These are phyloP conservation scores for Shiraia bambusicola DNA, from an alignment of 2,329 filamentous ascomycete genomes.

Conservation along the genomic window DNA sequence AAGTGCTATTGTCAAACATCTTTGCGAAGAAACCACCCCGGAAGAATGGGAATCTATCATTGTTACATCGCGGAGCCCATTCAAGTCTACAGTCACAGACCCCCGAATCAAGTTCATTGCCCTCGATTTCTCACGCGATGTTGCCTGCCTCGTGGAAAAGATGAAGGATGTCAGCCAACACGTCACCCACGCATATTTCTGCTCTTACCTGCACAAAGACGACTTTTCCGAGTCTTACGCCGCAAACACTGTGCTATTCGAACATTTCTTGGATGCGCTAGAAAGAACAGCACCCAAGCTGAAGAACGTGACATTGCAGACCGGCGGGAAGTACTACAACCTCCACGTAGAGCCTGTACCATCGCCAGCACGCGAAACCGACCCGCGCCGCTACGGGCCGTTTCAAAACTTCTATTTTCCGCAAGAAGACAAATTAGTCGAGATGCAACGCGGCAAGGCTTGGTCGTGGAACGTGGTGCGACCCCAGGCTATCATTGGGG, in stretches of 20 bases:
- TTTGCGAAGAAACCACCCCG: constrained; percentile 2
- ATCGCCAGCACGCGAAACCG: constrained; percentile 3
- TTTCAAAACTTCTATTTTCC: constrained; percentile 9
- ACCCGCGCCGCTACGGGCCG: background rate
- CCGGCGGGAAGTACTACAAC: constrained; percentile 10
- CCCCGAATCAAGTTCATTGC: constrained; percentile 6
- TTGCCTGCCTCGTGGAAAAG: background rate
- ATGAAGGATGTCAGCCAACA: constrained; percentile 1
- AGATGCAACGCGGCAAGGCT: background rate
- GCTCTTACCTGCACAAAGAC: constrained; percentile 10
- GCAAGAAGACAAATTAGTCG: constrained; percentile 9
- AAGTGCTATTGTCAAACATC: constrained; percentile 8
- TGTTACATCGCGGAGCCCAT: constrained; percentile 8
- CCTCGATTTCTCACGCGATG: constrained; percentile 3
- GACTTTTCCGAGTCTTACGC: constrained; percentile 5
- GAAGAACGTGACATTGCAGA: constrained; percentile 6
- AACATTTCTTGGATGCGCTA: constrained; percentile 7
- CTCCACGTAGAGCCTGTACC: constrained; percentile 7
- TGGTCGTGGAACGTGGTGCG: constrained; percentile 7
- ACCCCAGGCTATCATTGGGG: constrained; percentile 9
- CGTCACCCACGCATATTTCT: constrained; percentile 12
- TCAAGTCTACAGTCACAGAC: constrained; percentile 6
- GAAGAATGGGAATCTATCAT: constrained; percentile 7
- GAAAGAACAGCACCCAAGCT: background rate
- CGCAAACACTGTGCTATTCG: constrained; percentile 2